phyloP scores from a whole-genome alignment of 768 basidiomycete genomes.

The Russula sp. region DNA sequence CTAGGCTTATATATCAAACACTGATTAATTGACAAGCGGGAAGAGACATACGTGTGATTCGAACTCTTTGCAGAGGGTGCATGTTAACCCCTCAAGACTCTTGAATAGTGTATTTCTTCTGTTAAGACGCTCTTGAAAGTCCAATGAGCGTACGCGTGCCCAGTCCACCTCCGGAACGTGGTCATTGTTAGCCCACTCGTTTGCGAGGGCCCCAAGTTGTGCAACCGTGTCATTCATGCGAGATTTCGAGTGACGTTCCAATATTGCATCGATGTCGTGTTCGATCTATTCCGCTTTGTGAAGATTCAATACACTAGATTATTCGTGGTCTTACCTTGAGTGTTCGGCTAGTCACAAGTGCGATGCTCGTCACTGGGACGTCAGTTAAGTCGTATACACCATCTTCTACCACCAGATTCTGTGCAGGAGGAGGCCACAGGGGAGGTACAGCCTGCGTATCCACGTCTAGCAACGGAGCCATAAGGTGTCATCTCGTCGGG shows the following conservation, averaged over 20 bases:
- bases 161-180: slow-evolving; percentile 75
- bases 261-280: slow-evolving; percentile 49
- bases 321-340: slow-evolving; percentile 50
- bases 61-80: slow-evolving; percentile 60
- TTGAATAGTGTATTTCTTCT: slow-evolving; percentile 44
- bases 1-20: slow-evolving; percentile 36
- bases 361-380: slow-evolving; percentile 67
- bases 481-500: background rate
- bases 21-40: background rate
- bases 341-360: slow-evolving; percentile 58
- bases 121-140: slow-evolving; percentile 81
- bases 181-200: slow-evolving; percentile 47
- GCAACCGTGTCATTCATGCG: slow-evolving; percentile 50
- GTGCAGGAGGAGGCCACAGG: slow-evolving; percentile 61
- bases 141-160: slow-evolving; percentile 72
- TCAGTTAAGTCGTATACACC: slow-evolving; percentile 58
- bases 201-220: slow-evolving; percentile 41
- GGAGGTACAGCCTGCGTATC: slow-evolving; percentile 57
- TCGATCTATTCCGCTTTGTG: slow-evolving; percentile 43
- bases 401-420: slow-evolving; percentile 39
- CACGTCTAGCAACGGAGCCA: slow-evolving; percentile 38
- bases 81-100: slow-evolving; percentile 38
- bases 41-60: slow-evolving; percentile 57
- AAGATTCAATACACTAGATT: slow-evolving; percentile 8
- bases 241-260: slow-evolving; percentile 56